Percentiles rank a stretch among this genome's conserved stretches.
Conservation (phyloP, 2,329 filamentous ascomycete genomes). For the Cytospora chrysosperma region DNA sequence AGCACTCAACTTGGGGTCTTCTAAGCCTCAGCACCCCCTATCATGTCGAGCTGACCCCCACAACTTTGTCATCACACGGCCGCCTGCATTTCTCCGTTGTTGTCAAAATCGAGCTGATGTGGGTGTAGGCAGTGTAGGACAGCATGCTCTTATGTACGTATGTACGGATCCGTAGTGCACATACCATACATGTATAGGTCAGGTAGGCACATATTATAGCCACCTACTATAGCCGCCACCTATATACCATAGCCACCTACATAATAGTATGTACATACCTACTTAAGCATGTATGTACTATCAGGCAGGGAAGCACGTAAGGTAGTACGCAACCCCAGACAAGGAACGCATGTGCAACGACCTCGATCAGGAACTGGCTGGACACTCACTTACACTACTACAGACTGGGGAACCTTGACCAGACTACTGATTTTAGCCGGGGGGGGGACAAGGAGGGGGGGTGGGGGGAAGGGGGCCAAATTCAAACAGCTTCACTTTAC, state of each 20-base stretch:
- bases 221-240: no score
- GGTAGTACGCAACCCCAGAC: not conserved
- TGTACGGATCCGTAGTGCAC: no score
- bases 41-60: constrained; percentile 19
- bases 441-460: constrained; percentile 42
- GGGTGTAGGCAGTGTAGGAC: not conserved
- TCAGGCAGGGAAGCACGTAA: no score
- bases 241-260: no score
- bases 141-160: not conserved
- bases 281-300: not conserved
- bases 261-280: no score
- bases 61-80: constrained; percentile 20
- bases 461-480: constrained; percentile 29
- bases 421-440: constrained; percentile 40
- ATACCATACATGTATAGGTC: no score
- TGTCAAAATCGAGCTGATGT: not conserved
- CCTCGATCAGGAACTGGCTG: constrained; percentile 9
- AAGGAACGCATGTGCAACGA: not conserved
- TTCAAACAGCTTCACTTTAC: constrained; percentile 35
- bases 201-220: no score
- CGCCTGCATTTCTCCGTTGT: constrained; percentile 6
- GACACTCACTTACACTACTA: not conserved
- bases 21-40: constrained; percentile 2
- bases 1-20: not conserved
- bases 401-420: constrained; percentile 10